A percentile compares a stretch with the other conserved stretches of the same genome.
Evolutionary conservation across 2,329 filamentous ascomycete species (phyloP).

Genomic region (Madurella fahalii): DNA sequence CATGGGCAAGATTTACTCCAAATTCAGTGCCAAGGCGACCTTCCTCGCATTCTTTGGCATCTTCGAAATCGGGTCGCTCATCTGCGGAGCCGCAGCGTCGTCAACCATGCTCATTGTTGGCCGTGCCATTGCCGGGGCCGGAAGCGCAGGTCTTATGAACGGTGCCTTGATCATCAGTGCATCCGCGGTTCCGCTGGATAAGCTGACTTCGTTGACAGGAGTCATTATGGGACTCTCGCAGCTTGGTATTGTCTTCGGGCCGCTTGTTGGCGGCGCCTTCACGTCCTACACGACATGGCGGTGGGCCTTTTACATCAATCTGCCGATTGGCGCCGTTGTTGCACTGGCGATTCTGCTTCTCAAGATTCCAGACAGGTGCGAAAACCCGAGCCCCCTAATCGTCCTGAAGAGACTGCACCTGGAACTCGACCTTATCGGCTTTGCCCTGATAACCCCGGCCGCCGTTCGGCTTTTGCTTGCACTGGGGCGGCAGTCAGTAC

Average conservation of each 20-base stretch:
- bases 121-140: constrained; percentile 50
- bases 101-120: constrained; percentile 52
- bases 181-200: constrained; percentile 36
- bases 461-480: constrained; percentile 40
- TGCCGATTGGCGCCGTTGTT: constrained; percentile 39
- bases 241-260: constrained; percentile 44
- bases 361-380: constrained; percentile 35
- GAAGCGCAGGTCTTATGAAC: constrained; percentile 48
- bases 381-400: constrained; percentile 29
- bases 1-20: constrained; percentile 23
- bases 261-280: constrained; percentile 43
- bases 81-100: constrained; percentile 48
- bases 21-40: constrained; percentile 29
- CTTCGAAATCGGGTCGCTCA: constrained; percentile 53
- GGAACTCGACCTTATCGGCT: constrained; percentile 41
- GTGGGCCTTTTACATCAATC: constrained; percentile 48
- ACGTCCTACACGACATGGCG: constrained; percentile 40
- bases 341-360: constrained; percentile 32
- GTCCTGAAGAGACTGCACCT: constrained; percentile 29
- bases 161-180: constrained; percentile 50
- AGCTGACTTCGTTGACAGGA: constrained; percentile 31
- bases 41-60: constrained; percentile 42
- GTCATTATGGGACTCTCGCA: constrained; percentile 32
- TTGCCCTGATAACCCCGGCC: constrained; percentile 40
- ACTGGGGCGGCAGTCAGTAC: constrained; percentile 40